Percentiles rank a stretch among this genome's conserved stretches.
Evolutionary conservation across 2,329 filamentous ascomycete species (phyloP).

Genomic region (Chrysoporthe cubensis): DNA sequence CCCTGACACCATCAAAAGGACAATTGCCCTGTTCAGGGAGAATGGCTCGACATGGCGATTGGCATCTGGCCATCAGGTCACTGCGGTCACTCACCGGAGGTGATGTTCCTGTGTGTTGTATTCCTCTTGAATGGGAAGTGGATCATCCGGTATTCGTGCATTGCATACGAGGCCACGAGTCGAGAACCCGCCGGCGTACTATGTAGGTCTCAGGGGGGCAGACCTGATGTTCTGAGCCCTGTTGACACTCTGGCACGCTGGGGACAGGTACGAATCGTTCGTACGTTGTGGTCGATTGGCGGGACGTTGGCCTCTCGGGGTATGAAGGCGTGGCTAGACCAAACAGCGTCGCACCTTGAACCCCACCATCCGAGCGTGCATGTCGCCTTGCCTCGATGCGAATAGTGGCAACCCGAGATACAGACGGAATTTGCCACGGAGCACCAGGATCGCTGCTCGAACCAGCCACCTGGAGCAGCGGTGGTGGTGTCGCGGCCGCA

Average conservation of each 20-base stretch:
- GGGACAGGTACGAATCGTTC: neutral
- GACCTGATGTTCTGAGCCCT: neutral
- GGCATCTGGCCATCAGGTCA: neutral
- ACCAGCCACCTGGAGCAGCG: neutral
- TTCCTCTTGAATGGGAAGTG: neutral
- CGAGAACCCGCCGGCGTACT: neutral
- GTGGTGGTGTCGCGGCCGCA: neutral
- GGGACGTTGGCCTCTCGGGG: neutral
- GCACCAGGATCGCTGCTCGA: neutral
- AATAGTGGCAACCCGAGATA: neutral
- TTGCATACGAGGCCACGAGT: neutral
- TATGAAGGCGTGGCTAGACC: neutral
- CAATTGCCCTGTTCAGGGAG: neutral
- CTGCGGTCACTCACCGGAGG: neutral
- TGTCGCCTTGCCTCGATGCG: constrained; percentile 15
- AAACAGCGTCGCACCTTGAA: constrained; percentile 16
- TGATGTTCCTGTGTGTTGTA: neutral
- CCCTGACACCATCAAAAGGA: neutral
- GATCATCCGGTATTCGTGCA: neutral
- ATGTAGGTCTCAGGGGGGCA: neutral
- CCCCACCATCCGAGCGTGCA: constrained; percentile 21
- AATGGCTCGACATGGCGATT: neutral
- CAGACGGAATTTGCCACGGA: neutral
- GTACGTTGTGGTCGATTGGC: neutral
- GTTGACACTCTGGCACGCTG: neutral